These are phyloP conservation scores for Aspergillus sergii DNA, from an alignment of 2,329 filamentous ascomycete genomes.

Conservation along the genomic window DNA sequence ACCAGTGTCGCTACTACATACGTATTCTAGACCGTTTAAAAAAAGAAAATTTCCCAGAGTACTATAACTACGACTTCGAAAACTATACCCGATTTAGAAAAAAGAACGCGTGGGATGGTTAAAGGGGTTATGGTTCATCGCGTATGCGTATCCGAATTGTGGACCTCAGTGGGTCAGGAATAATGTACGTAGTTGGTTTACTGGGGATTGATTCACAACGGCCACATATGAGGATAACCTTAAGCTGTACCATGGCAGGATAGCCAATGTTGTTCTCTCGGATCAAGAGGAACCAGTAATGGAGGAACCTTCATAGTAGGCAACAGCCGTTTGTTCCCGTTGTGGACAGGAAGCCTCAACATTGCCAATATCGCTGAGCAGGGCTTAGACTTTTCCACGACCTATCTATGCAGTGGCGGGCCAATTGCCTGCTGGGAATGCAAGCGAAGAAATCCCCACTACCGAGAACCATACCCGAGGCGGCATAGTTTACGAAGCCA, in stretches of 20 bases:
- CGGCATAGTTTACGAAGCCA: background rate
- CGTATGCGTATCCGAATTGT: background rate
- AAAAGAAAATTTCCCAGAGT: background rate
- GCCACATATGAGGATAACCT: background rate
- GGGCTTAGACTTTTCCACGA: background rate
- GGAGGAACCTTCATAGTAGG: background rate
- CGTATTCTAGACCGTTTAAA: background rate
- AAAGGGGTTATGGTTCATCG: background rate
- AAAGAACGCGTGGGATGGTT: background rate
- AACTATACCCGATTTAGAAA: conserved; percentile 8
- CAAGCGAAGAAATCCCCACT: background rate
- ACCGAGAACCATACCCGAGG: conserved; percentile 1
- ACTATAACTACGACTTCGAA: background rate
- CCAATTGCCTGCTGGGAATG: background rate
- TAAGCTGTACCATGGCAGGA: background rate
- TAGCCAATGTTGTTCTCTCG: background rate
- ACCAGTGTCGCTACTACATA: background rate
- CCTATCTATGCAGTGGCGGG: background rate
- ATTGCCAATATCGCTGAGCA: background rate
- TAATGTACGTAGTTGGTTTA: background rate
- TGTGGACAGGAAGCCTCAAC: background rate
- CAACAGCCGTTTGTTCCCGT: background rate
- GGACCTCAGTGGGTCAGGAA: background rate
- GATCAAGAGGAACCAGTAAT: background rate
- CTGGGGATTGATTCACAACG: background rate